Conservation (phyloP, 345 rosid species). For the Dipteronia dyeriana region DNA sequence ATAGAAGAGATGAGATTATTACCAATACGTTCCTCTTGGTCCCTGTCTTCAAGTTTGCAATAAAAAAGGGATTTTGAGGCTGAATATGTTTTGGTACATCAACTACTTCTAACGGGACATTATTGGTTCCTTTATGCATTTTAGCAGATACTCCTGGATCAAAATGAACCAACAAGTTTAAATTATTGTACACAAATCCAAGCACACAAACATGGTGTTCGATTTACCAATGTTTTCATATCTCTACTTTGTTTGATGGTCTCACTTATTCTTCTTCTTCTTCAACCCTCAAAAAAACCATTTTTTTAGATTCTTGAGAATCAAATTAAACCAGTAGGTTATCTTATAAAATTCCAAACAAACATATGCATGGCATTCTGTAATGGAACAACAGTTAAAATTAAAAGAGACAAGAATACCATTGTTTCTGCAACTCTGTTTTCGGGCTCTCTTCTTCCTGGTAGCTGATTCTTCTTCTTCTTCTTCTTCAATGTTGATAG, state of each 20-base stretch:
- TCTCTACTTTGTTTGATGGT: too few species aligned
- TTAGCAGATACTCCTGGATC: background rate
- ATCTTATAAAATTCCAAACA: background rate
- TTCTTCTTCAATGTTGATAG: background rate
- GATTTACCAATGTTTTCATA: too few species aligned
- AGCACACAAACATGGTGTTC: background rate
- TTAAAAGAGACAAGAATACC: background rate
- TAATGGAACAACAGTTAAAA: background rate
- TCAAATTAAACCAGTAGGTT: background rate
- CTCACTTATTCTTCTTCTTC: too few species aligned
- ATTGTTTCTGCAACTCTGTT: background rate
- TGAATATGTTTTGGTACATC: background rate
- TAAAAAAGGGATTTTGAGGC: slow-evolving; percentile 8
- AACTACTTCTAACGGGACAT: background rate
- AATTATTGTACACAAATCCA: background rate
- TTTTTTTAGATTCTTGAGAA: too few species aligned
- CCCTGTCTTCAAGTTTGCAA: background rate
- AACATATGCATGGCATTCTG: background rate
- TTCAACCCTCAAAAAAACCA: too few species aligned
- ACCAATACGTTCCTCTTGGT: background rate
- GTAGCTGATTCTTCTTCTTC: background rate
- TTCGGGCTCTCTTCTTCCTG: background rate
- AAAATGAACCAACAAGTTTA: background rate
- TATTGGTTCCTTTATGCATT: background rate
- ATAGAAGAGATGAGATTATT: background rate